Percentiles rank a stretch among this genome's conserved stretches.
These are phyloP conservation scores for Excoecaria cochinchinensis DNA, from an alignment of 345 rosid species.

Conservation along the genomic window DNA sequence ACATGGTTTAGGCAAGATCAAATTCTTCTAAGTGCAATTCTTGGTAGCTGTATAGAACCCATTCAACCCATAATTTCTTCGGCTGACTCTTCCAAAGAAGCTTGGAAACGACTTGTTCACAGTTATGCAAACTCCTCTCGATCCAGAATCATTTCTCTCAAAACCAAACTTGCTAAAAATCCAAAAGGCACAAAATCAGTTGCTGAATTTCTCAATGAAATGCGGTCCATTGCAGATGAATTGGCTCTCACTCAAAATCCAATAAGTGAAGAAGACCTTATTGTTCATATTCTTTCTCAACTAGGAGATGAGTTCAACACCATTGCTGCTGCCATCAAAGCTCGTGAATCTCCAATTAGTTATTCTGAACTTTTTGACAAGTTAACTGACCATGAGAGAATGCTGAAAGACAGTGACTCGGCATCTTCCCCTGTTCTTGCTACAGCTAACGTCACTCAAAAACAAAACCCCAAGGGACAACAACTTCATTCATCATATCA, in stretches of 20 bases:
- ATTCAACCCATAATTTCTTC: not conserved
- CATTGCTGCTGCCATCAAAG: too few relatives aligned
- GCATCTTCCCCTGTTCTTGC: not conserved
- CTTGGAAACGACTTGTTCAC: not conserved
- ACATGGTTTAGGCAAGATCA: not conserved
- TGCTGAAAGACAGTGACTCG: not conserved
- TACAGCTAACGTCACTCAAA: not conserved
- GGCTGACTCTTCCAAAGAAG: too few relatives aligned
- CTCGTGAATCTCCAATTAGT: too few relatives aligned
- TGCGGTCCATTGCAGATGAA: not conserved
- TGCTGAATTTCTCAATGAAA: not conserved
- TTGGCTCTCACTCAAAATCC: not conserved
- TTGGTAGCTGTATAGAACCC: not conserved
- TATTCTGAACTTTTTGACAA: too few relatives aligned
- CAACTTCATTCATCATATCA: not conserved
- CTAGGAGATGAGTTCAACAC: too few relatives aligned
- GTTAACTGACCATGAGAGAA: too few relatives aligned
- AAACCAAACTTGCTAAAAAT: not conserved
- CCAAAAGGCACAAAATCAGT: not conserved
- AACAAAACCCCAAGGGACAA: not conserved
- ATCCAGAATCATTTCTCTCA: not conserved
- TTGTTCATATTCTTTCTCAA: not conserved
- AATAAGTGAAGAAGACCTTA: not conserved
- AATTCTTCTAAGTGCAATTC: conserved; percentile 1
- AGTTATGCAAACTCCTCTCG: not conserved